Evolutionary conservation across 208 protist species (phyloP), one percentile per base, ranked within the genome.

Genomic region (Trypanosoma cruzi): DNA sequence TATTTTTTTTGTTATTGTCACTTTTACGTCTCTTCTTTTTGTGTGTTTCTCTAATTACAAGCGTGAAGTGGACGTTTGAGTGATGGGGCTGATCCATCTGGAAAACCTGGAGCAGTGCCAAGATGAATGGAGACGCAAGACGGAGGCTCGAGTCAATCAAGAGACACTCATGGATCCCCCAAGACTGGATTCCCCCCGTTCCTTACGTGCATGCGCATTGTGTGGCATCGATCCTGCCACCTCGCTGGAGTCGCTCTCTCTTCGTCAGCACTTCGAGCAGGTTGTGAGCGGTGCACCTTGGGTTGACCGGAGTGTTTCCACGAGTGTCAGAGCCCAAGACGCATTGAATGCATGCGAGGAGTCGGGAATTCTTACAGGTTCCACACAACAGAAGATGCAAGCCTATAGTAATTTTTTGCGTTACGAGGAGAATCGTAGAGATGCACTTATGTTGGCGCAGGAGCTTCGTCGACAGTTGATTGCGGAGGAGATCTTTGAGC

Each of bases 401-500:
- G 71, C 64, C 13, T 71, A 71, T 54, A 44, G 52, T 14, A 67
- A 67, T 28, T 77, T 37, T n/a, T 62, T 29, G 20, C 46, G 52
- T 34, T 37, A 60, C 31, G 64, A 67, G 64, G 49, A 24, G 10
- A 22, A 31, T 11, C 71, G 71, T 24, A 26, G 14, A 0, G 64
- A 70, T 24, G 40, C 28, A 34, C 58, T 77, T 4, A 28, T 11
- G 7, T 29, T 24, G 31, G 71, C 49, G 48, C 71, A 60, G 40
- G 58, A 62, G 36, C 50, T 67, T 11, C 71, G 71, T 32, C 62
- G 58, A 4, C 55, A 67, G 50, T 28, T 77, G 1, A 77, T 77
- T 34, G 64, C 71, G 63, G 64, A 71, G 49, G 71, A 77, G 49
- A 46, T 61, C 8, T 67, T 71, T 61, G 58, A 65, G 49, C 63